Conservation (phyloP, 441 rosid genomes). For the Eutrema salsugineum region DNA sequence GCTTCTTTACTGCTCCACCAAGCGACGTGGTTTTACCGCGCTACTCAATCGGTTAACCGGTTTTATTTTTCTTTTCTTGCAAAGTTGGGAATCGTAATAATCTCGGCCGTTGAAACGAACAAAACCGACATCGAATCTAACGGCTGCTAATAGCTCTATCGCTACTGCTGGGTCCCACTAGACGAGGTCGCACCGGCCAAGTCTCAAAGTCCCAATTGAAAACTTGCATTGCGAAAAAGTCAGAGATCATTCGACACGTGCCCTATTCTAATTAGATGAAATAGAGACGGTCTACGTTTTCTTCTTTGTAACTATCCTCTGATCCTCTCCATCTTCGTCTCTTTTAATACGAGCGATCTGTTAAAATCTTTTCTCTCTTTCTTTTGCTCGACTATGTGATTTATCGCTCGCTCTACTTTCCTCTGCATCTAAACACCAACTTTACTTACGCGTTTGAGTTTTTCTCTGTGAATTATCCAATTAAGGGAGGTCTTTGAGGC, state of each 20-base stretch:
- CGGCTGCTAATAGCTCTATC: background rate
- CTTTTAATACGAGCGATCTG: background rate
- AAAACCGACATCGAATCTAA: background rate
- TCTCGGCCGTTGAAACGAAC: background rate
- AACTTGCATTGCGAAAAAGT: background rate
- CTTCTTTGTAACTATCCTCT: background rate
- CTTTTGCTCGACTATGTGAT: background rate
- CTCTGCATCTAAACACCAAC: slow-evolving; percentile 35
- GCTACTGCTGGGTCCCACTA: background rate
- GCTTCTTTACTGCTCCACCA: background rate
- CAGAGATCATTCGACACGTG: slow-evolving; percentile 4
- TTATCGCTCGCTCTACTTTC: slow-evolving; percentile 3
- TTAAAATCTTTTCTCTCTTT: background rate
- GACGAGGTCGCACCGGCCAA: slow-evolving; percentile 25
- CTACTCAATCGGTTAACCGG: background rate
- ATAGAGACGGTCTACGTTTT: background rate
- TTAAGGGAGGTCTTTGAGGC: background rate
- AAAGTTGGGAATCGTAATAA: background rate
- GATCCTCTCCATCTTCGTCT: background rate
- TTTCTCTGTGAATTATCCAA: background rate
- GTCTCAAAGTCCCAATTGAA: slow-evolving; percentile 17
- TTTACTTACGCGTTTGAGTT: background rate
- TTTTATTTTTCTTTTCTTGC: background rate
- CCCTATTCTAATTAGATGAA: background rate
- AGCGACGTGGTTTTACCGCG: background rate